Percentiles rank a stretch among this genome's conserved stretches.
Conservation (phyloP, 164 flowering plant genomes). For the Piper longum region DNA sequence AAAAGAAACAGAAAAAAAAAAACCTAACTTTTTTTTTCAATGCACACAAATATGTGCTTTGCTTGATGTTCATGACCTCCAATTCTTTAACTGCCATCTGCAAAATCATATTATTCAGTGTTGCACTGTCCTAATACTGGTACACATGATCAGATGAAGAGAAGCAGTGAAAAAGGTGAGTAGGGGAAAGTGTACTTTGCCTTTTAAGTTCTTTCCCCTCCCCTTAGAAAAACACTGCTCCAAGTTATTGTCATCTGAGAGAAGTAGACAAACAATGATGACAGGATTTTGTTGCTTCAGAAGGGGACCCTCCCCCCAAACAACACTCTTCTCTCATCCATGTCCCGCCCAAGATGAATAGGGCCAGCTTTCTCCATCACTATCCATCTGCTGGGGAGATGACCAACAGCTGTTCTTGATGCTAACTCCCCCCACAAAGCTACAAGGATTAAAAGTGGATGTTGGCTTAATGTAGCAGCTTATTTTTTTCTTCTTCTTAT, state of each 20-base stretch:
- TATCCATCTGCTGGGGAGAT: background rate
- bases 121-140: background rate
- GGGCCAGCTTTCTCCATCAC: conserved; percentile 10
- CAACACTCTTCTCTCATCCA: conserved; percentile 2
- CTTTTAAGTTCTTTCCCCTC: conserved; percentile 12
- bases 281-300: conserved; percentile 52
- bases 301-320: conserved; percentile 25
- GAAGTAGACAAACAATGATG: conserved; percentile 47
- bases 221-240: conserved; percentile 17
- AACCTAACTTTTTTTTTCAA: background rate
- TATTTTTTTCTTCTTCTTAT: too few species aligned
- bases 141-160: background rate
- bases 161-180: conserved; percentile 1
- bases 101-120: background rate
- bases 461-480: too few species aligned
- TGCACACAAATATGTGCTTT: background rate
- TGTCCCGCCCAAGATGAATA: conserved; percentile 8
- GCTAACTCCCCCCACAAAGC: background rate
- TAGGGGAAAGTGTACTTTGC: background rate
- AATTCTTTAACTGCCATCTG: background rate
- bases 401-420: conserved; percentile 1
- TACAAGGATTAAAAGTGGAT: background rate
- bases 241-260: conserved; percentile 45
- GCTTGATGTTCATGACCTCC: background rate
- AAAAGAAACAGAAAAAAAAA: too few species aligned